Percentiles rank a stretch among this genome's conserved stretches.
These are phyloP conservation scores for Boletus subparvulus DNA, from an alignment of 768 basidiomycete genomes.

Conservation along the genomic window DNA sequence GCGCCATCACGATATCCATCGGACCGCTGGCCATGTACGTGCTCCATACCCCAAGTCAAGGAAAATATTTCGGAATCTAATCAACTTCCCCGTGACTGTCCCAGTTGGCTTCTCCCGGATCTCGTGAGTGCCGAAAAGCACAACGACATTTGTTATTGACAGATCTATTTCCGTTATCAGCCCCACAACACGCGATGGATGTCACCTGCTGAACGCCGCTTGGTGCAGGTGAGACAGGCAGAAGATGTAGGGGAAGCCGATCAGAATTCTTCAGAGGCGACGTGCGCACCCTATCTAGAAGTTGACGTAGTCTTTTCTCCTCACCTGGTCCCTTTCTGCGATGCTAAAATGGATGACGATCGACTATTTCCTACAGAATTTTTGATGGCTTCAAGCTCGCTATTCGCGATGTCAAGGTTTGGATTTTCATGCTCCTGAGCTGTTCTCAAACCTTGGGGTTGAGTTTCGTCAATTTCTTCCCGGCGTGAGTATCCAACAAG, in stretches of 20 bases:
- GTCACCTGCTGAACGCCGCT: slow-evolving; percentile 44
- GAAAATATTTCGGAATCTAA: not conserved
- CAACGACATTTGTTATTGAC: not conserved
- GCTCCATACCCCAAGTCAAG: not conserved
- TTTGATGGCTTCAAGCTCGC: slow-evolving; percentile 53
- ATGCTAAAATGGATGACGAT: not conserved
- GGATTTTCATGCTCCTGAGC: slow-evolving; percentile 52
- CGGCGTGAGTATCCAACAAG: slow-evolving; percentile 35
- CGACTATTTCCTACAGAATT: slow-evolving; percentile 34
- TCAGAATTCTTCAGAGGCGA: slow-evolving; percentile 35
- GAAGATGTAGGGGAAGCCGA: slow-evolving; percentile 72
- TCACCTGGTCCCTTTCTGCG: not conserved
- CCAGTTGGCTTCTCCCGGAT: slow-evolving; percentile 58
- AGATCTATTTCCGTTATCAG: slow-evolving; percentile 27
- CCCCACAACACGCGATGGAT: slow-evolving; percentile 62
- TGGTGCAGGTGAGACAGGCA: slow-evolving; percentile 64
- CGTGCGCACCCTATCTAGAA: slow-evolving; percentile 6
- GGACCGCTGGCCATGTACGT: slow-evolving; percentile 53
- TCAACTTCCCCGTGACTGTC: not conserved
- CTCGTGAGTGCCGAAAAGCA: slow-evolving; percentile 41
- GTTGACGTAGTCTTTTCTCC: not conserved
- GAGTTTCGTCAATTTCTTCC: slow-evolving; percentile 62
- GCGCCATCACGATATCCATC: slow-evolving; percentile 59
- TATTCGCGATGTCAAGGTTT: slow-evolving; percentile 53
- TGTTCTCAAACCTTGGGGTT: slow-evolving; percentile 52